Evolutionary conservation across 2,329 filamentous ascomycete species (phyloP), one percentile per base, ranked within the genome.

Genomic region (Lomentospora prolificans): DNA sequence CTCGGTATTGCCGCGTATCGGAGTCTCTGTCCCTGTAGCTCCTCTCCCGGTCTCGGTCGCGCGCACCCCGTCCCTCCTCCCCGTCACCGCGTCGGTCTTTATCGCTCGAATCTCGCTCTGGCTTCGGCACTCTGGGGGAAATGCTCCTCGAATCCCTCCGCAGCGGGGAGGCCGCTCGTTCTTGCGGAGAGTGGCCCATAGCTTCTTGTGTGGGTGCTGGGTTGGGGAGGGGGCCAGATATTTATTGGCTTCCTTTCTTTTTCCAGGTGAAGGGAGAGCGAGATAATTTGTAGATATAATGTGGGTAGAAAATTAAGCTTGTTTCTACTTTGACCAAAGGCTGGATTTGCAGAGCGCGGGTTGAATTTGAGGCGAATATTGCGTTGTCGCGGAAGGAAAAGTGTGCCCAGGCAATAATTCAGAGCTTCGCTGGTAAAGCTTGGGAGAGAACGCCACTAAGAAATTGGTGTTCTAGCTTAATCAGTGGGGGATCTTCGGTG

Each of bases 41-140:
- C 30, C 30, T 33, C 12, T 12, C 44, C 44, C 44, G 10, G 12
- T 48, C 44, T 14, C 51, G 51, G 51, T 53, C 51, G 7, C 51
- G 36, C 51, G 19, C 19, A 25, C 46, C 52, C 22, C 25, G n/a
- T 10, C 8, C 24, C 17, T 39, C 36, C 17, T 48, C 36, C 8
- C 52, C 36, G 24, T 54, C 52, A n/a, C 52, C 33, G 52, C 36
- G 52, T 25, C 14, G 36, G 10, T 25, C 36, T n/a, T 50, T 51
- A 25, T 48, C 44, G 8, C 22, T 25, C n/a, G 14, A 9, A 3
- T 22, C 44, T 50, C 36, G 36, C 36, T 25, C 44, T 6, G 44
- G 9, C 22, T 10, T 50, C 8, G 44, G 44, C 14, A n/a, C 44
- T n/a, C 52, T 22, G 19, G 52, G 52, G 7, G 52, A 54, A 10